Evolutionary conservation across 2,329 filamentous ascomycete species (phyloP).

Genomic region (Colletotrichum filicis): DNA sequence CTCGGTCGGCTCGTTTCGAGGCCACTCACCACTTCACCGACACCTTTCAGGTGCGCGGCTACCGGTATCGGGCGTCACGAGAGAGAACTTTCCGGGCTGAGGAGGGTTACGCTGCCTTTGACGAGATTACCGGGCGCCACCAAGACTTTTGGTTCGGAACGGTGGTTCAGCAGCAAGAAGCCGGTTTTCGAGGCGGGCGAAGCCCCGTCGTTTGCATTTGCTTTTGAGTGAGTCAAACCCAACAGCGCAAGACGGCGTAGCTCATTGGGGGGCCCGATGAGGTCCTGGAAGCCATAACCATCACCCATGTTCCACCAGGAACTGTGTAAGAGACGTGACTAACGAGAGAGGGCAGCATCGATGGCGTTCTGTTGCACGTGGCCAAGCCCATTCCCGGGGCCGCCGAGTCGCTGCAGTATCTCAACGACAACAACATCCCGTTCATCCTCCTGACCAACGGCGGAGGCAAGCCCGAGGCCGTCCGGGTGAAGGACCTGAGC

Average conservation of each 20-base stretch:
- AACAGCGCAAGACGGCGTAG: too few relatives aligned
- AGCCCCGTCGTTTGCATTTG: constrained; percentile 51
- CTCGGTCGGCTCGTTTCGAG: constrained; percentile 21
- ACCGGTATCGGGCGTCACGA: constrained; percentile 2
- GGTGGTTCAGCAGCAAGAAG: constrained; percentile 29
- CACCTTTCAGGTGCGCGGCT: constrained; percentile 1
- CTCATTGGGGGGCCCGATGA: too few relatives aligned
- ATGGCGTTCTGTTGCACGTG: constrained; percentile 92
- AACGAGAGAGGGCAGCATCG: constrained; percentile 65
- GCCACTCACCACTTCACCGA: constrained; percentile 1
- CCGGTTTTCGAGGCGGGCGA: constrained; percentile 33
- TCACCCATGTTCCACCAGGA: too few relatives aligned
- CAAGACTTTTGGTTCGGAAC: not conserved
- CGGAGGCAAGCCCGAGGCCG: constrained; percentile 82
- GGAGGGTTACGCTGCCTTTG: not conserved
- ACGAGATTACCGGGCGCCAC: not conserved
- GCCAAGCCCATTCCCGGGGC: constrained; percentile 84
- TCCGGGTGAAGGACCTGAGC: constrained; percentile 36
- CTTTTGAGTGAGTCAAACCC: constrained; percentile 45
- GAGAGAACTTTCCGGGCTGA: not conserved
- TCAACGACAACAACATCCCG: constrained; percentile 81
- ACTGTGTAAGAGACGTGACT: not conserved
- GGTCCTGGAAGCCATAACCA: too few relatives aligned
- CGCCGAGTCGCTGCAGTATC: constrained; percentile 75
- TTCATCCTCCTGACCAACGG: constrained; percentile 98